Evolutionary conservation across 2,329 filamentous ascomycete genomes (phyloP).

Genomic region (Aspergillus fructus): DNA sequence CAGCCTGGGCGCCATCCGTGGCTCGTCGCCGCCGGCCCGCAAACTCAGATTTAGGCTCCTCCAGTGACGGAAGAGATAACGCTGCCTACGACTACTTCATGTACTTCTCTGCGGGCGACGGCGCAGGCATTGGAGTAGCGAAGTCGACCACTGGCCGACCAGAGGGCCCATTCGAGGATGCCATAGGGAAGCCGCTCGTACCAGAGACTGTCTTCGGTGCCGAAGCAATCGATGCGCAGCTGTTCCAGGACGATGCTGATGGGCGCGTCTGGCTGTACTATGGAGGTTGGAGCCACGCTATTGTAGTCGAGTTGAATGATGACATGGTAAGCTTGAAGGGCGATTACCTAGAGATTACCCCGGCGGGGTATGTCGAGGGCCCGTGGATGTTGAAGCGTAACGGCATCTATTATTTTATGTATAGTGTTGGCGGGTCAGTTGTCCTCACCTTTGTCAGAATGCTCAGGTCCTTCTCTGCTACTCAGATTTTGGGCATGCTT

Average conservation of each 20-base stretch:
- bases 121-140: conserved; percentile 47
- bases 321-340: conserved; percentile 49
- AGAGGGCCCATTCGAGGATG: conserved; percentile 44
- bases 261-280: conserved; percentile 47
- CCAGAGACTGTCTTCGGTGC: conserved; percentile 48
- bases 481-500: background rate
- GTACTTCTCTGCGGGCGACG: conserved; percentile 53
- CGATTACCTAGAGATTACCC: conserved; percentile 49
- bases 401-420: conserved; percentile 47
- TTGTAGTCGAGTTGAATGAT: conserved; percentile 44
- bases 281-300: conserved; percentile 45
- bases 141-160: conserved; percentile 32
- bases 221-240: conserved; percentile 50
- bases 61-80: background rate
- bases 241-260: conserved; percentile 47
- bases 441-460: too few relatives aligned
- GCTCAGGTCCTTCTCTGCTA: background rate
- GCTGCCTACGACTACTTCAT: conserved; percentile 44
- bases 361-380: conserved; percentile 47
- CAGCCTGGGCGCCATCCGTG: conserved; percentile 52
- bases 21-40: conserved; percentile 21
- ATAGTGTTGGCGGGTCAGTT: conserved; percentile 42
- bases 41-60: background rate
- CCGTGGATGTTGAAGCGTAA: conserved; percentile 46
- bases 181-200: conserved; percentile 44